Conservation (phyloP, 306 rosid species). For the Cicer bijugum region DNA sequence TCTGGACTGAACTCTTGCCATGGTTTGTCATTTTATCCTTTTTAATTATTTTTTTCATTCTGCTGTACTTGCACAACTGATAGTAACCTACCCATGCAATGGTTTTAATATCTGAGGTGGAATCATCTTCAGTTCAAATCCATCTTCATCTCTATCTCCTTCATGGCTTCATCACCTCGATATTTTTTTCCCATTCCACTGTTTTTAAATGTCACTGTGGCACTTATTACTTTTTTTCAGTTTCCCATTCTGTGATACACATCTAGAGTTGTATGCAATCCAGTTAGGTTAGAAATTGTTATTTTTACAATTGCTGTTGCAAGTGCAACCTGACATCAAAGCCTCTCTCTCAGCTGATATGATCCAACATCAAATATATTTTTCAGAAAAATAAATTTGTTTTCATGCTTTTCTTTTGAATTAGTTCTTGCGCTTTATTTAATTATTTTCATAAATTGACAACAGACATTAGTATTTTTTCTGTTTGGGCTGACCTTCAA, state of each 20-base stretch:
- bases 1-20: neutral
- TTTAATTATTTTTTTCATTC: neutral
- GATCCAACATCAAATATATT: neutral
- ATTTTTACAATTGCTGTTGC: neutral
- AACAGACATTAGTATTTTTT: constrained; percentile 21
- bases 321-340: neutral
- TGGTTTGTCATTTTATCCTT: neutral
- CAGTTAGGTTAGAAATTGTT: constrained; percentile 22
- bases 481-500: constrained; percentile 40
- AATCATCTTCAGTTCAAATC: neutral
- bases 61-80: neutral
- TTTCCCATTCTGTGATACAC: constrained; percentile 2
- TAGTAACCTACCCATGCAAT: neutral
- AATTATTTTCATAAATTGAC: constrained; percentile 10
- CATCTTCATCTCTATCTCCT: neutral
- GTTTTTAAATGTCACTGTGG: neutral
- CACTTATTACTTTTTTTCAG: constrained; percentile 1
- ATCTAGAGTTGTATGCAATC: constrained; percentile 3
- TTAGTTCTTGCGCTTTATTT: constrained; percentile 14
- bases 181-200: neutral
- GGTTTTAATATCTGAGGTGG: neutral
- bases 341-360: neutral
- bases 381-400: neutral
- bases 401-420: neutral
- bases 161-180: neutral